Base-by-base conservation (phyloP, 306 rosid genomes). In the Lotus japonicus region DNA sequence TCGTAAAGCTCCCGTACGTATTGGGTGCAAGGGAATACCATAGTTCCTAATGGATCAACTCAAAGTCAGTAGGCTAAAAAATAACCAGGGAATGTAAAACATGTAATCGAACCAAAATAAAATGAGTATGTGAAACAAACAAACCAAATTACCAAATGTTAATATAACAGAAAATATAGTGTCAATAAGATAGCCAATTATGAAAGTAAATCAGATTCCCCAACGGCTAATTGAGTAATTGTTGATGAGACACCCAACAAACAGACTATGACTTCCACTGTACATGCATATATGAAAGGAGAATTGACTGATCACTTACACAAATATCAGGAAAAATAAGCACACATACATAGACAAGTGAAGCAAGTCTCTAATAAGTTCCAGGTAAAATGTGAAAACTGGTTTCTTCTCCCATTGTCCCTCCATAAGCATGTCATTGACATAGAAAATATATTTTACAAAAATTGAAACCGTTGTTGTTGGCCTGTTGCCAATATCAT, bases 401-500 rank as follows among this genome's bases (percentile, higher is more conserved):
- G 95, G 97, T 79, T 90, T 95, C 78, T 23, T 90, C 84, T 95
- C 99, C 99, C 99, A 95, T 55, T 95, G 99, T 72, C 96, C 97
- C 70, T 95, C 99, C 99, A 90, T 95, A 69, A 95, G 92, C 84
- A 87, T 83, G 82, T 95, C 99, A 55, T 77, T 84, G 33, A 95
- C 96, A 68, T 90, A 95, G 89, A 95, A 95, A 73, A 90, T 70
- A 61, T 90, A 95, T 81, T 95, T 95, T 17, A 90, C 89, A 70
- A 95, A 90, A 36, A 88, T 88, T 28, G 99, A 84, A 63, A 95
- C 91, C 4, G 87, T 89, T 26, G 99, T 95, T 39, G 99, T n/a
- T n/a, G n/a, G n/a, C n/a, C n/a, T n/a, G n/a, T 95, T 6, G 99
- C 97, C 66, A 95, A 82, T 71, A 95, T 95, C 99, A 95, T 90